Evolutionary conservation across 306 rosid genomes (phyloP).

Genomic region (Echinosophora koreensis): DNA sequence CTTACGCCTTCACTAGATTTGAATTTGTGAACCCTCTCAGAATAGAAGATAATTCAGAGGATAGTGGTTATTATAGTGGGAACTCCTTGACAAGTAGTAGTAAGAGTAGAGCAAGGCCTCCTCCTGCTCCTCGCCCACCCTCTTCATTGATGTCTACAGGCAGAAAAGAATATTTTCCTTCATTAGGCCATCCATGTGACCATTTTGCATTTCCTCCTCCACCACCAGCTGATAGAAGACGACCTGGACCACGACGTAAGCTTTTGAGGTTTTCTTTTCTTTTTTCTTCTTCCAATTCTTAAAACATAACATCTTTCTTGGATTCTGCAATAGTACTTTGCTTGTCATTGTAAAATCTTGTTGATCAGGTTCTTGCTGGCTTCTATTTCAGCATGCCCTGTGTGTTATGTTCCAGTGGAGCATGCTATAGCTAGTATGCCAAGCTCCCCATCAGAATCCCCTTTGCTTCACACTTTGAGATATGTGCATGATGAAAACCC

Average conservation of each 20-base stretch:
- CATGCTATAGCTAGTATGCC: constrained; percentile 94
- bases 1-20: constrained; percentile 47
- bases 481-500: constrained; percentile 76
- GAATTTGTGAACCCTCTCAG: constrained; percentile 44
- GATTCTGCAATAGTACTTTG: constrained; percentile 18
- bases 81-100: constrained; percentile 45
- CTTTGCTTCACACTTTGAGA: constrained; percentile 69
- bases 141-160: constrained; percentile 41
- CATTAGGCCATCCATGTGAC: constrained; percentile 60
- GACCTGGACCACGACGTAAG: constrained; percentile 96
- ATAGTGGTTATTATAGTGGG: constrained; percentile 52
- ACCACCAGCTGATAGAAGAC: constrained; percentile 73
- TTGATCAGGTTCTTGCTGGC: constrained; percentile 48
- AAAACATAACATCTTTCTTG: constrained; percentile 31
- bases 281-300: constrained; percentile 28
- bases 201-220: constrained; percentile 89
- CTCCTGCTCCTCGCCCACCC: constrained; percentile 42
- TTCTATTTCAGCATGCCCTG: constrained; percentile 90
- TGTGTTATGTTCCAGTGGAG: constrained; percentile 87
- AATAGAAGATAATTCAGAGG: constrained; percentile 48
- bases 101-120: constrained; percentile 37
- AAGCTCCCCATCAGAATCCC: constrained; percentile 74
- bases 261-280: constrained; percentile 10
- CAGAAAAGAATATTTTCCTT: constrained; percentile 52
- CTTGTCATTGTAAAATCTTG: constrained; percentile 32